Evolutionary conservation across 345 rosid species (phyloP), one percentile per base, ranked within the genome.

Genomic region (Xanthoceras sorbifolium): DNA sequence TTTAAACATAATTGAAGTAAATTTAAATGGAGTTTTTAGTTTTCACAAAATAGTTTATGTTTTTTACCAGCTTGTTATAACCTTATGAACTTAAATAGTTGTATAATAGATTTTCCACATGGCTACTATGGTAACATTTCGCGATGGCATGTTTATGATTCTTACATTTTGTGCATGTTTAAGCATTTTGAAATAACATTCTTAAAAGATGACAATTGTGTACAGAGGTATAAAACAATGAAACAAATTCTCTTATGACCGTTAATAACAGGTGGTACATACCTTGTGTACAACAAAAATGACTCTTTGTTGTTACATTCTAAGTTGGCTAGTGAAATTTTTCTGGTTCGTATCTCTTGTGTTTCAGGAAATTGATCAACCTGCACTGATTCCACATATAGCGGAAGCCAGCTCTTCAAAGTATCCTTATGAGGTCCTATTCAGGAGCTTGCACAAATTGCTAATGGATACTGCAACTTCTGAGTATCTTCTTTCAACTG

Each of bases 401-500:
- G 97, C 98, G 64, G 98, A 96, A 89, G 99, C 99, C 64, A 93
- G 92, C 88, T 85, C 94, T 71, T 83, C 83, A 81, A 96, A 93
- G 84, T 93, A 96, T 87, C 98, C 98, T 20, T 91, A 96, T 66
- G 99, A 96, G 87, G 97, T 93, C 80, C 97, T 96, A 80, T 96
- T 96, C 85, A 85, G 98, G 87, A 93, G 98, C 78, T 83, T 90
- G 82, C 99, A 96, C 85, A 96, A 92, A 85, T 89, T 96, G 80
- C 97, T 96, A 67, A 89, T 96, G 94, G 99, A 96, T 83, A 96
- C 99, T 75, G 99, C 99, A 71, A 96, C 99, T 82, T 96, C 99
- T 31, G 99, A 96, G 99, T 96, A 89, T 82, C 83, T 76, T 81
- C 75, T 71, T 71, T 18, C 81, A n/a, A 83, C 38, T 66, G 36